A percentile compares a stretch with the other conserved stretches of the same genome.
These are phyloP conservation scores for Aegilops tauschii DNA, from an alignment of 176 grass and related monocot genomes.

Conservation along the genomic window DNA sequence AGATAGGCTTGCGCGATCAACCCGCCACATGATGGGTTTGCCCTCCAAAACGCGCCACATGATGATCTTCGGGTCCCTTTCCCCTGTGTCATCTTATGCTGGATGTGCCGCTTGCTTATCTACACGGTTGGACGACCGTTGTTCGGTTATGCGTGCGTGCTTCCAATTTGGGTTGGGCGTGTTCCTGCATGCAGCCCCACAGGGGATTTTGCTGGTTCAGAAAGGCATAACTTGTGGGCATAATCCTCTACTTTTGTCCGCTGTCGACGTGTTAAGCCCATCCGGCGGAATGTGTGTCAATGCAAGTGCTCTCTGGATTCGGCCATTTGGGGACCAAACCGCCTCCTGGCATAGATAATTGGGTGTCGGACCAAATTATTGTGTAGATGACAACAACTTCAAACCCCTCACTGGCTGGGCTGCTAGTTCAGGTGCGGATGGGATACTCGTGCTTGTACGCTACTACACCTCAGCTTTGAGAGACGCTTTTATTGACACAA, in stretches of 20 bases:
- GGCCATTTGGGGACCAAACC: neutral
- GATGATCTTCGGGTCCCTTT: constrained; percentile 18
- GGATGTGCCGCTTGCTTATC: neutral
- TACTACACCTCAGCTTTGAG: constrained; percentile 6
- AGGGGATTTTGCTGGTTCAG: constrained; percentile 18
- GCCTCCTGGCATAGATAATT: neutral
- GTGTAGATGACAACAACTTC: neutral
- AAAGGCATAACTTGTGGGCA: neutral
- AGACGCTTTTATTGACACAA: constrained; percentile 12
- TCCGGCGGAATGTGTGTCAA: neutral
- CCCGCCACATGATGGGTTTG: constrained; percentile 11
- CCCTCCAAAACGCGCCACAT: constrained; percentile 14
- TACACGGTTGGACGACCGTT: neutral
- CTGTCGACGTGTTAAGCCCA: neutral
- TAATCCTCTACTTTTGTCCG: neutral
- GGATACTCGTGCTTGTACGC: neutral
- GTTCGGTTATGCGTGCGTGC: neutral
- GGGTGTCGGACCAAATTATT: neutral
- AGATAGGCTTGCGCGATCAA: constrained; percentile 25
- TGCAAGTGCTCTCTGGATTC: neutral
- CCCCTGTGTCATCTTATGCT: constrained; percentile 10
- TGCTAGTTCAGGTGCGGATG: constrained; percentile 10
- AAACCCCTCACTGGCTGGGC: neutral
- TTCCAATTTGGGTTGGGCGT: neutral
- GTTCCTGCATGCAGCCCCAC: neutral